Base-by-base conservation (phyloP, 371 early-diverging fungal species). In the Mortierella sp. region DNA sequence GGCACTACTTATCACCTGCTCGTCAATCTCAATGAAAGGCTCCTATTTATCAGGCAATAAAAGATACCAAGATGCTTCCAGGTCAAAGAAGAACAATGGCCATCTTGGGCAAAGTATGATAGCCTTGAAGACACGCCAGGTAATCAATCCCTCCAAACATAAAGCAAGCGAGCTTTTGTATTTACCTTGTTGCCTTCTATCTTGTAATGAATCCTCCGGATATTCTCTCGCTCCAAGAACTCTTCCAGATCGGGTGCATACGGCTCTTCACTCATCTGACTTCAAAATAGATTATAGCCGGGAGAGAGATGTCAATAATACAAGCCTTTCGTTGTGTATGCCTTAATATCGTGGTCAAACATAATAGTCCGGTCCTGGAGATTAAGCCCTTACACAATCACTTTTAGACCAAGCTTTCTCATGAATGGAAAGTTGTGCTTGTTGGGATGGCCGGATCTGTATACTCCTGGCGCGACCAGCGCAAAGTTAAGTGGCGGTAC, bases 401-500 rank as follows among this genome's bases (percentile, higher is more conserved):
- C 89, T 59, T 89, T 91, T 17, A 95, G 80, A 0, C 90, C 83
- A 7, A 94, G 83, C 62, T 91, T 91, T 42, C 90, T 72, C 61
- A 95, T 78, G 63, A 95, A 95, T 2, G 90, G 87, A 66, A 91
- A 92, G 78, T 93, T 94, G 60, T 89, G 89, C 32, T 82, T 82
- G 75, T 93, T 94, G 9, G 95, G 95, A 71, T 94, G 93, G 17
- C 95, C 95, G 6, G 93, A 92, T 5, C 95, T 84, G 81, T 95
- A 95, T 27, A 95, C 88, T 17, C 95, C 94, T 12, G 93, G 90
- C 0, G 89, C 89, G 4, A 95, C 91, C 88, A 94, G 89, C 47
- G 93, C 93, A 81, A 95, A 94, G 80, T 95, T 94, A n/a, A 95
- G 82, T 12, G 95, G 95, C 17, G 95, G 95, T 0, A 94, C 95